These are phyloP conservation scores for Taxillus chinensis DNA, from an alignment of 164 flowering plant genomes.

Conservation along the genomic window DNA sequence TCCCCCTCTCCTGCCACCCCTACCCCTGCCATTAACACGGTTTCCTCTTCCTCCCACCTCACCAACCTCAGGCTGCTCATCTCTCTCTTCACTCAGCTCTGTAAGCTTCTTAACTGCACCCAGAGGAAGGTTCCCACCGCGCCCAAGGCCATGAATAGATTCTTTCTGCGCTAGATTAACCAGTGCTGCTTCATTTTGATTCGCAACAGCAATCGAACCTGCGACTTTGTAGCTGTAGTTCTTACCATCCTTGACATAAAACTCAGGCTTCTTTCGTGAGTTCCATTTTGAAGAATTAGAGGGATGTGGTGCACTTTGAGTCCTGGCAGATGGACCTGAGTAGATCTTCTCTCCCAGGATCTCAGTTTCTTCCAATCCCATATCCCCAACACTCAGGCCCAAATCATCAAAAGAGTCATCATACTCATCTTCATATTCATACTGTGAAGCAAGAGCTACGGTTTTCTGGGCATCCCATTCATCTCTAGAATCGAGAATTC, in stretches of 20 bases:
- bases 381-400: conserved; percentile 66
- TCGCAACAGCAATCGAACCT: conserved; percentile 69
- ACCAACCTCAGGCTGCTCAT: conserved; percentile 24
- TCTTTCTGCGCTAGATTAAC: conserved; percentile 58
- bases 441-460: conserved; percentile 48
- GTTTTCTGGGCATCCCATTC: conserved; percentile 31
- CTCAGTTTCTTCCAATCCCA: conserved; percentile 60
- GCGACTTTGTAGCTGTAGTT: conserved; percentile 92
- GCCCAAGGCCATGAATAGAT: conserved; percentile 77
- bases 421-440: conserved; percentile 95
- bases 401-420: conserved; percentile 96
- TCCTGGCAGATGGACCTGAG: conserved; percentile 18
- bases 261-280: conserved; percentile 69
- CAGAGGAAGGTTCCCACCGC: conserved; percentile 78
- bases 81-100: conserved; percentile 25
- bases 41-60: conserved; percentile 31
- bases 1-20: conserved; percentile 28
- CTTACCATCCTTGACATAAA: conserved; percentile 92
- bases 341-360: conserved; percentile 30
- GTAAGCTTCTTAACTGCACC: conserved; percentile 49
- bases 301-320: conserved; percentile 18
- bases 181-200: conserved; percentile 55
- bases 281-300: conserved; percentile 48
- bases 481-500: conserved; percentile 34
- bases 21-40: conserved; percentile 18